Percentiles rank a stretch among this genome's conserved stretches.
These are phyloP conservation scores for Marasmius fiardii DNA, from an alignment of 1,284 basidiomycete species.

Conservation along the genomic window DNA sequence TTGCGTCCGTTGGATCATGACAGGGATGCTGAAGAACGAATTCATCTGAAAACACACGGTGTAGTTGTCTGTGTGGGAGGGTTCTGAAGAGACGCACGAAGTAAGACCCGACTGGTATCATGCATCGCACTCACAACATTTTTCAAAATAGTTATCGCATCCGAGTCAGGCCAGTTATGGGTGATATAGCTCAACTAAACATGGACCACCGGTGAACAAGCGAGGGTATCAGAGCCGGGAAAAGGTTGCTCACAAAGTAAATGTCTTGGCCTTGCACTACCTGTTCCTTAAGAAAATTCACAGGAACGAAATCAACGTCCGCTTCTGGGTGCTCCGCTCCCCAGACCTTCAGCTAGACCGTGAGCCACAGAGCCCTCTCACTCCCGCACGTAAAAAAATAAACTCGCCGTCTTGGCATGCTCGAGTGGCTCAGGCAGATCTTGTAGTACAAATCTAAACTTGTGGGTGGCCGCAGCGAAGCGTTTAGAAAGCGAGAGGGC, in stretches of 20 bases:
- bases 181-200: slow-evolving; percentile 8
- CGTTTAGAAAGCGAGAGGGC: no score
- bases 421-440: slow-evolving; percentile 4
- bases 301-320: slow-evolving; percentile 1
- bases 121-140: slow-evolving; percentile 4
- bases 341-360: slow-evolving; percentile 2
- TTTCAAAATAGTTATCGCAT: slow-evolving; percentile 4
- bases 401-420: slow-evolving; percentile 2
- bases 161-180: slow-evolving; percentile 11
- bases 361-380: no score
- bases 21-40: no score
- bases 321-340: background rate
- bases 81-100: slow-evolving; percentile 4
- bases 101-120: slow-evolving; percentile 5
- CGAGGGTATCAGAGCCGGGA: no score
- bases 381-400: no score
- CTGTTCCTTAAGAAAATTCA: slow-evolving; percentile 5
- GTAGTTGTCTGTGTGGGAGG: no score
- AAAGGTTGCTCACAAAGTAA: slow-evolving; percentile 8
- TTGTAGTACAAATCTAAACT: slow-evolving; percentile 1
- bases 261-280: slow-evolving; percentile 3
- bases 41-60: no score
- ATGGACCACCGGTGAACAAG: background rate
- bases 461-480: no score
- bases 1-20: no score